phyloP scores from a whole-genome alignment of 805 yeast genomes.

The Candida mattraensis region DNA sequence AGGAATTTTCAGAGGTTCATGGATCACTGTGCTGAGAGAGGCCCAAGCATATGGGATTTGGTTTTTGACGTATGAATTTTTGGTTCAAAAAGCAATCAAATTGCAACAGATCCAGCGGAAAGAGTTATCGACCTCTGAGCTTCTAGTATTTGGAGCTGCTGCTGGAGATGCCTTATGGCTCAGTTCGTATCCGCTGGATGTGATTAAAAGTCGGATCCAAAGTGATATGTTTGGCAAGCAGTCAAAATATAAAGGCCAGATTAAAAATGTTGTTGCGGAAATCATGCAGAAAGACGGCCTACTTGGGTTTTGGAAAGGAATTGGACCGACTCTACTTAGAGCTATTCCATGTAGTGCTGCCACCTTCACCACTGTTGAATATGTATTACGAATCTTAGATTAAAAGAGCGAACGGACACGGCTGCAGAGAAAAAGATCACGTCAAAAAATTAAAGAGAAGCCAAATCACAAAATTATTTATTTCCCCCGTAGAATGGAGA shows the following conservation, averaged over 20 bases:
- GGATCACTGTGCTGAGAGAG: conserved; percentile 57
- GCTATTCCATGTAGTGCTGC: conserved; percentile 72
- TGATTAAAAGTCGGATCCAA: conserved; percentile 50
- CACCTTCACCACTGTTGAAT: conserved; percentile 75
- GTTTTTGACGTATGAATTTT: conserved; percentile 63
- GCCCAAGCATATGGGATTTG: conserved; percentile 76
- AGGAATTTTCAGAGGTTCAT: conserved; percentile 57
- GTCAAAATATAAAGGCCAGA: conserved; percentile 44
- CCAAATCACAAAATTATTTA: no score
- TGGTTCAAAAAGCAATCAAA: conserved; percentile 43
- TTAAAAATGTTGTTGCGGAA: conserved; percentile 36
- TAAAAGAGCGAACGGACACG: conserved; percentile 17
- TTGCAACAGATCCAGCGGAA: conserved; percentile 40
- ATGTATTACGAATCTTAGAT: conserved; percentile 57
- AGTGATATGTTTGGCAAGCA: conserved; percentile 50
- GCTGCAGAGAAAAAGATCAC: no score
- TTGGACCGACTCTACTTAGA: conserved; percentile 56
- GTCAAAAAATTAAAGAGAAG: no score
- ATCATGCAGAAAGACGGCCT: conserved; percentile 45
- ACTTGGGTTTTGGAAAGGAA: conserved; percentile 62
- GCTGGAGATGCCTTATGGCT: conserved; percentile 73
- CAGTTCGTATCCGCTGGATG: conserved; percentile 53
- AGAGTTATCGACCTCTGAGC: conserved; percentile 54
- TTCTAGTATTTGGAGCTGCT: conserved; percentile 56
- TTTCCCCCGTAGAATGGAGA: no score